These are phyloP conservation scores for Mycena metata DNA, from an alignment of 768 basidiomycete species.

Conservation along the genomic window DNA sequence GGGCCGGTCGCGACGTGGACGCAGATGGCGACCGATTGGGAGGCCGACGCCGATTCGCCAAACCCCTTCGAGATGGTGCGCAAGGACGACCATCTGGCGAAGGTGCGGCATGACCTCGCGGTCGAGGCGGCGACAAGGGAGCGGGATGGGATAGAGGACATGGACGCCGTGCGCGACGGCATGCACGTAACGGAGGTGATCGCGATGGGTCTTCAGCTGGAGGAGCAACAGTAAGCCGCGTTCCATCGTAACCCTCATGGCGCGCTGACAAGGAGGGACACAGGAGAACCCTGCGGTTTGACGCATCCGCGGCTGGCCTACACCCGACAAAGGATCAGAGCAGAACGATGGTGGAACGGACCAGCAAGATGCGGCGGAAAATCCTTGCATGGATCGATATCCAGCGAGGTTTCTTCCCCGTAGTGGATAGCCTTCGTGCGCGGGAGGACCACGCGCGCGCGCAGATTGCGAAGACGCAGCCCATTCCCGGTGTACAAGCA, in stretches of 20 bases:
- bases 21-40: too few species aligned
- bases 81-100: constrained; percentile 22
- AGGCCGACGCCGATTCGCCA: background rate
- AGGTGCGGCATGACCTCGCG: constrained; percentile 19
- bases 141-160: background rate
- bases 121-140: constrained; percentile 32
- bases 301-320: background rate
- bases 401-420: constrained; percentile 15
- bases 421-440: background rate
- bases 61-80: constrained; percentile 29
- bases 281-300: constrained; percentile 14
- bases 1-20: too few species aligned
- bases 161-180: constrained; percentile 4
- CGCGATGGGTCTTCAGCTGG: constrained; percentile 32
- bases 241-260: too few species aligned
- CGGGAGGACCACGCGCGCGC: constrained; percentile 5
- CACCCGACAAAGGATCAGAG: constrained; percentile 30
- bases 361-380: constrained; percentile 20
- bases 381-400: background rate
- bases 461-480: background rate
- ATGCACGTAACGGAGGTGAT: constrained; percentile 29
- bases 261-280: background rate
- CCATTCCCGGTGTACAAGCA: background rate
- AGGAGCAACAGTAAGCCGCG: constrained; percentile 34
- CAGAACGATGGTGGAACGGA: constrained; percentile 33